Conservation (phyloP, 345 rosid genomes). For the Excoecaria agallocha region DNA sequence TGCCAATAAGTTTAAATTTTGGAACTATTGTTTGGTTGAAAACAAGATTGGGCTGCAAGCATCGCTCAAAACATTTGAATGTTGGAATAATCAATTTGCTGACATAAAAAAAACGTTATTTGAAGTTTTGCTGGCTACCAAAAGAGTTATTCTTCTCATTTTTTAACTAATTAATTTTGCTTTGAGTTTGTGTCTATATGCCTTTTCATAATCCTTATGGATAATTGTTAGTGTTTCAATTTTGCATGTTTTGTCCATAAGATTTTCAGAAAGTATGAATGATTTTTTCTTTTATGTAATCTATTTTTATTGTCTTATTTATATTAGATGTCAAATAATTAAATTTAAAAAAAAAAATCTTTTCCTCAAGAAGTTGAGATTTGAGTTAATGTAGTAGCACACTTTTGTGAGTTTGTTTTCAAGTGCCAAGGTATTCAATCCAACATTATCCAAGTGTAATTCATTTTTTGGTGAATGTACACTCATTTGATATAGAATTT, state of each 20-base stretch:
- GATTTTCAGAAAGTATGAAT: not conserved
- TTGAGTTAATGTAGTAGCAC: slow-evolving; percentile 56
- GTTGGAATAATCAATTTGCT: not conserved
- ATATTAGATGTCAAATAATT: not conserved
- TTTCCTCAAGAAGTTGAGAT: slow-evolving; percentile 80
- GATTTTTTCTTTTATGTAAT: not conserved
- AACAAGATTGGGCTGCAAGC: not conserved
- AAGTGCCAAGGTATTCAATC: slow-evolving; percentile 67
- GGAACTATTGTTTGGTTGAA: not conserved
- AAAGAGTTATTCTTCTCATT: slow-evolving; percentile 49
- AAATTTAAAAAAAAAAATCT: not conserved
- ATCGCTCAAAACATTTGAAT: not conserved
- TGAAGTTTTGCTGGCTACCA: slow-evolving; percentile 44
- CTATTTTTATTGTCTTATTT: not conserved
- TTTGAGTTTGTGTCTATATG: not conserved
- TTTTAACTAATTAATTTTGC: slow-evolving; percentile 8
- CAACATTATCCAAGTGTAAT: slow-evolving; percentile 1
- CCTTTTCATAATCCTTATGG: not conserved
- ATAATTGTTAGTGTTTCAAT: not conserved
- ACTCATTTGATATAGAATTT: not conserved
- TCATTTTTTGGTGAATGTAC: not conserved
- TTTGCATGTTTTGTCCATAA: not conserved
- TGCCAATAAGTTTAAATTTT: not conserved
- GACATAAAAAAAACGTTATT: not conserved
- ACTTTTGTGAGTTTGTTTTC: slow-evolving; percentile 55